Evolutionary conservation across 345 rosid genomes (phyloP), one percentile per base, ranked within the genome.

Genomic region (Rhodomyrtus tomentosa): DNA sequence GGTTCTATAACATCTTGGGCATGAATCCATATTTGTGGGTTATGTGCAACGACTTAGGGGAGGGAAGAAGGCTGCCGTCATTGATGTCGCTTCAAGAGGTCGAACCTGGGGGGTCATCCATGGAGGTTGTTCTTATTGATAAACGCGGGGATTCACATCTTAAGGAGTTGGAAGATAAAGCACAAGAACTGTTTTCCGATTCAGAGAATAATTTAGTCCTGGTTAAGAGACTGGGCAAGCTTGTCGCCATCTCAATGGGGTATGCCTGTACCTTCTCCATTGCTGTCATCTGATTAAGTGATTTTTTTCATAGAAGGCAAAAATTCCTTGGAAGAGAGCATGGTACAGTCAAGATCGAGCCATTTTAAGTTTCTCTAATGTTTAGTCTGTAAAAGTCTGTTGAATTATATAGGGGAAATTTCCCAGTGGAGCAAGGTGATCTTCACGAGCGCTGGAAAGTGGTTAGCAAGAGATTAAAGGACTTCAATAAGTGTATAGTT

Each of bases 21-120:
- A 95, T 96, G 96, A 96, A 94, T 88, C 98, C 98, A 9, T 88
- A 93, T 89, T 89, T 96, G n/a, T 96, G 99, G 99, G 86, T 92
- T 50, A 95, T 93, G 97, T 94, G 99, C 93, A 96, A 95, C 84
- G 90, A 92, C 48, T 79, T 84, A 1, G 93, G 92, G 81, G 96
- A 94, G 85, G 99, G 96, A 58, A 89, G 81, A 59, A 90, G 87
- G 81, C 85, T 93, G 85, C 99, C 99, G 42, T 86, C 97, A 82
- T 89, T 96, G 87, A 59, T 91, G 90, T 89, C 98, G 11, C 96
- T 96, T 7, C 91, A 81, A 85, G 95, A 91, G 81, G 93, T 94
- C 29, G 96, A 93, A 81, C 95, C 96, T 2, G 87, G 86, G 25
- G 95, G 91, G 83, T 87, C 97, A 73, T 90, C 95, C 25, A 93